Percentiles rank a stretch among this genome's conserved stretches.
Evolutionary conservation across 2,329 filamentous ascomycete genomes (phyloP).

Genomic region (Diaporthe sp.): DNA sequence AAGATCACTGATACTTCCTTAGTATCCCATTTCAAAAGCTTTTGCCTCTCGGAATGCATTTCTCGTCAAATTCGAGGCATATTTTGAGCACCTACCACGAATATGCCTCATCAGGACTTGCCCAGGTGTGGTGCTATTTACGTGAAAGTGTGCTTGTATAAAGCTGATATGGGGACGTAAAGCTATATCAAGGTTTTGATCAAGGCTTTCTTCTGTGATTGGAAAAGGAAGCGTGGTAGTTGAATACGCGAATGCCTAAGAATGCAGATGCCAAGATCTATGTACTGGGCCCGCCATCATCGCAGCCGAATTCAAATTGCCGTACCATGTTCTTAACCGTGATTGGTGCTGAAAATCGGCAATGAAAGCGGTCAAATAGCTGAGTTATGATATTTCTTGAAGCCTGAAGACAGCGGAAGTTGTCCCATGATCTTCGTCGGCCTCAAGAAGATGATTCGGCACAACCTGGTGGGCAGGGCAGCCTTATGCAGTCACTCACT

Average conservation of each 20-base stretch:
- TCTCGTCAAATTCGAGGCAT: background rate
- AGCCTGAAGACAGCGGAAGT: background rate
- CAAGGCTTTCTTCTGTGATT: background rate
- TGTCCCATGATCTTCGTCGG: background rate
- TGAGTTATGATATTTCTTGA: background rate
- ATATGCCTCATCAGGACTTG: background rate
- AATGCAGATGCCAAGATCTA: too few species aligned
- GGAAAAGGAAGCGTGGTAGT: background rate
- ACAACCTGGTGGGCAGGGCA: background rate
- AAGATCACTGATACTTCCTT: too few species aligned
- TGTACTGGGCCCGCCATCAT: too few species aligned
- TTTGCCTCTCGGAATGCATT: background rate
- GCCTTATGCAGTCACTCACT: background rate
- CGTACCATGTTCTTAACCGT: background rate
- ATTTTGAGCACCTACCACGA: background rate
- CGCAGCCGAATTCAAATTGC: background rate
- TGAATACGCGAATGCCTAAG: too few species aligned
- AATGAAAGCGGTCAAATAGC: background rate
- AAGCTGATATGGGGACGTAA: background rate
- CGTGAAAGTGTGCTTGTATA: background rate
- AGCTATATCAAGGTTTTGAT: background rate
- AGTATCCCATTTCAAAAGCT: too few species aligned
- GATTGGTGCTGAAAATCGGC: background rate
- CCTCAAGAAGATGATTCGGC: background rate
- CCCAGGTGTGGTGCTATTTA: background rate